A percentile compares a stretch with the other conserved stretches of the same genome.
phyloP scores from a whole-genome alignment of 106 monocot genomes.

The Phalaenopsis aphrodite region DNA sequence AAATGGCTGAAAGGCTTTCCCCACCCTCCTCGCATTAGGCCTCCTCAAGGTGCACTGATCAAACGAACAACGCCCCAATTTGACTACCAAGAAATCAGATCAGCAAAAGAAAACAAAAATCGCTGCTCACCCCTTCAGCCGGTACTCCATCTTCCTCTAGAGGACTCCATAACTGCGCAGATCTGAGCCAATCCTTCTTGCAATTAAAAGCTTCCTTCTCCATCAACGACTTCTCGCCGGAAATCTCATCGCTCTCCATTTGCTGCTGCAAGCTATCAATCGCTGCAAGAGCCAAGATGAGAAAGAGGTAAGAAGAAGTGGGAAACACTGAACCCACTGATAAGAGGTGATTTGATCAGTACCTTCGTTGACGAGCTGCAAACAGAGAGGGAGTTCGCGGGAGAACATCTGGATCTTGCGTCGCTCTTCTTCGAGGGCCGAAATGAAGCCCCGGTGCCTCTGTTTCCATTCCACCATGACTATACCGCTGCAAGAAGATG shows the following conservation, averaged over 20 bases:
- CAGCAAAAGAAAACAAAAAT: background rate
- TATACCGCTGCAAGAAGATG: background rate
- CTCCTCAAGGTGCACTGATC: constrained; percentile 26
- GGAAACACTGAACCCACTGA: background rate
- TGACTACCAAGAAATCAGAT: background rate
- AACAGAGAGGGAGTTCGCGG: constrained; percentile 49
- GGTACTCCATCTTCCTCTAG: constrained; percentile 10
- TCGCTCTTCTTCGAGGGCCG: constrained; percentile 61
- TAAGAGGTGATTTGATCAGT: background rate
- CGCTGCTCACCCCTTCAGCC: constrained; percentile 2
- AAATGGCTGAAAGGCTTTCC: constrained; percentile 71
- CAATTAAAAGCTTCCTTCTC: constrained; percentile 13
- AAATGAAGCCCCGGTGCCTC: constrained; percentile 27
- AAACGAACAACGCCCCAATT: background rate
- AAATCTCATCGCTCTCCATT: constrained; percentile 20
- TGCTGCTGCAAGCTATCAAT: constrained; percentile 40
- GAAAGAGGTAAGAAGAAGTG: background rate
- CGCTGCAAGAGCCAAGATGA: constrained; percentile 15
- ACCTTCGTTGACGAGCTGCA: constrained; percentile 53
- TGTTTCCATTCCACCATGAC: constrained; percentile 3
- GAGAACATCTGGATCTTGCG: constrained; percentile 71
- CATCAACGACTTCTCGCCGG: constrained; percentile 17
- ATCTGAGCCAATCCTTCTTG: constrained; percentile 61
- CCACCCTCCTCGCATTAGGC: constrained; percentile 37
- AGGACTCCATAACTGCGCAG: constrained; percentile 55